Conservation (phyloP, 805 yeast species). For the Ogataea polymorpha region DNA sequence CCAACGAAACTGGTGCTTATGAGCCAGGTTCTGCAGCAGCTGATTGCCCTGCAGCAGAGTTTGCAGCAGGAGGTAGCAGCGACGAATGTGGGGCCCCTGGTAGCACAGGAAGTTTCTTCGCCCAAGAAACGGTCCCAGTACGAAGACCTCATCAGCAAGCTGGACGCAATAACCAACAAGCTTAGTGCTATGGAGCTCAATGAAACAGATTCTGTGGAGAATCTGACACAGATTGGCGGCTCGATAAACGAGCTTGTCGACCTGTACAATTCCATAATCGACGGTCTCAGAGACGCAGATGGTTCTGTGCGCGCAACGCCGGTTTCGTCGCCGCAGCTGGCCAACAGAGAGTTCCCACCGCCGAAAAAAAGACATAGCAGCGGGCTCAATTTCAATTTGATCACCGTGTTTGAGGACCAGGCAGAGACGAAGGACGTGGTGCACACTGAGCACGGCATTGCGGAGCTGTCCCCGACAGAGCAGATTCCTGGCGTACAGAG, state of each 20-base stretch:
- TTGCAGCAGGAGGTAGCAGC: constrained; percentile 15
- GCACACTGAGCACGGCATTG: constrained; percentile 16
- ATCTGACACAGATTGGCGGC: constrained; percentile 12
- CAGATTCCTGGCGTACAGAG: constrained; percentile 11
- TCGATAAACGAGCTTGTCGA: constrained; percentile 16
- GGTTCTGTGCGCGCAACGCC: background rate
- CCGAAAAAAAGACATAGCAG: constrained; percentile 26
- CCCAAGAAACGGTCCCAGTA: background rate
- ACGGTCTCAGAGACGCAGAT: background rate
- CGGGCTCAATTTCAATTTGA: constrained; percentile 30
- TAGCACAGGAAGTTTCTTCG: background rate
- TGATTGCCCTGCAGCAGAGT: constrained; percentile 10
- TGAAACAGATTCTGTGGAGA: constrained; percentile 12
- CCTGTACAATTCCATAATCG: constrained; percentile 10
- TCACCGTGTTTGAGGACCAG: constrained; percentile 20
- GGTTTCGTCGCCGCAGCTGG: constrained; percentile 8
- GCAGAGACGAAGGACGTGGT: constrained; percentile 8
- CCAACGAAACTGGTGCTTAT: constrained; percentile 16
- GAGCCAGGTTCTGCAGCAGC: constrained; percentile 14
- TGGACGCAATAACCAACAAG: constrained; percentile 21
- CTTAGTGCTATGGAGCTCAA: constrained; percentile 22
- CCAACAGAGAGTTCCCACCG: constrained; percentile 9
- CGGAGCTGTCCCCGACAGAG: constrained; percentile 9
- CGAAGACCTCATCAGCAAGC: constrained; percentile 10
- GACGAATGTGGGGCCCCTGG: background rate